Percentiles rank a stretch among this genome's conserved stretches.
Conservation (phyloP, 2,329 filamentous ascomycete species). For the Xylariaceae sp. region DNA sequence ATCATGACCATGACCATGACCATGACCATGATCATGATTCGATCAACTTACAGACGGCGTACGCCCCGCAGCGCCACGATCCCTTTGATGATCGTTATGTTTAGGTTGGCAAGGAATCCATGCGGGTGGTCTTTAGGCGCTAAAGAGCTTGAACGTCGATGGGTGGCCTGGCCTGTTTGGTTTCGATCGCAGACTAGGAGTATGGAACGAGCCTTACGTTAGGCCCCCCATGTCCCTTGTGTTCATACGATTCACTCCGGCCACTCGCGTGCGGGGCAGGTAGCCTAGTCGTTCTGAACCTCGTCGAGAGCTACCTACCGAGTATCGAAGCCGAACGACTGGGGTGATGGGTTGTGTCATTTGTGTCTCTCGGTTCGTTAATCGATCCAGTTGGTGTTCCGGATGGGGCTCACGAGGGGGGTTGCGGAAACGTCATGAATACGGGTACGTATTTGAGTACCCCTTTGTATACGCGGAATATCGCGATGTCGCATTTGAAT, state of each 20-base stretch:
- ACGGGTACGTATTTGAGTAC: conserved; percentile 1
- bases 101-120: conserved; percentile 30
- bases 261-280: not conserved
- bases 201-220: conserved; percentile 39
- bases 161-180: conserved; percentile 45
- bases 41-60: conserved; percentile 14
- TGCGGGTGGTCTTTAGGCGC: conserved; percentile 34
- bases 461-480: conserved; percentile 17
- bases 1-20: conserved; percentile 45
- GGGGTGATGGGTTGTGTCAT: conserved; percentile 4
- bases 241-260: not conserved
- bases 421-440: conserved; percentile 20
- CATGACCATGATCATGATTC: conserved; percentile 31
- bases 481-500: conserved; percentile 11
- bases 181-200: conserved; percentile 48
- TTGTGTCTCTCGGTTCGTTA: conserved; percentile 9
- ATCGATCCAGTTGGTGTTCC: conserved; percentile 19
- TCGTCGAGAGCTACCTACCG: conserved; percentile 5
- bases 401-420: conserved; percentile 18
- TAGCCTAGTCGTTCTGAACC: conserved; percentile 7
- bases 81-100: conserved; percentile 28
- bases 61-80: conserved; percentile 30
- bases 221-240: conserved; percentile 2
- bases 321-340: conserved; percentile 9
- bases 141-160: conserved; percentile 39